Evolutionary conservation across 1,284 basidiomycete genomes (phyloP).

Genomic region (Limonomyces culmigenus): DNA sequence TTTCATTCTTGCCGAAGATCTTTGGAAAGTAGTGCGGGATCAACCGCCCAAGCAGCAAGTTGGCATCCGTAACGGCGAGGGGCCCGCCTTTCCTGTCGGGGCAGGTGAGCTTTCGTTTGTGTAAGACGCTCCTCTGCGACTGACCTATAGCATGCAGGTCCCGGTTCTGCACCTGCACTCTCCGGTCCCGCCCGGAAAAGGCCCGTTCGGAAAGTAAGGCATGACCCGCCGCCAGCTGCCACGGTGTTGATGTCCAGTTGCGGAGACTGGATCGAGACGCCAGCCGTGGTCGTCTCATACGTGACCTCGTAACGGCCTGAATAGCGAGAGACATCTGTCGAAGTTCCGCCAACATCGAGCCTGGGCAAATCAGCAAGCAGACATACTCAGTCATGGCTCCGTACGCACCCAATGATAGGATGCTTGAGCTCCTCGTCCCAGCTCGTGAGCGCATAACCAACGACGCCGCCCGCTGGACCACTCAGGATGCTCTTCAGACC

Average conservation of each 20-base stretch:
- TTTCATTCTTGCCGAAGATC: constrained; percentile 78
- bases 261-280: constrained; percentile 76
- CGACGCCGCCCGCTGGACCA: constrained; percentile 80
- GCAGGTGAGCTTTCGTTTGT: neutral
- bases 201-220: constrained; percentile 67
- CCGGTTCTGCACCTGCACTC: constrained; percentile 74
- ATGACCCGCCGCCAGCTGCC: constrained; percentile 78
- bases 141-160: constrained; percentile 67
- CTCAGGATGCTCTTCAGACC: constrained; percentile 81
- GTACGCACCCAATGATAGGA: constrained; percentile 57
- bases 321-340: constrained; percentile 81
- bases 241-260: constrained; percentile 84
- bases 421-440: constrained; percentile 53
- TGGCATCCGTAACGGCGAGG: constrained; percentile 76
- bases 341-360: constrained; percentile 75
- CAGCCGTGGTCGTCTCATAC: constrained; percentile 84
- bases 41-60: constrained; percentile 71
- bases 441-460: constrained; percentile 73
- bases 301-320: constrained; percentile 77
- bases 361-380: constrained; percentile 16
- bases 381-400: neutral
- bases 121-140: constrained; percentile 3
- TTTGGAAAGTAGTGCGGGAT: constrained; percentile 72
- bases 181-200: constrained; percentile 74
- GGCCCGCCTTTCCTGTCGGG: constrained; percentile 61